These are phyloP conservation scores for Sphaerobolus stellatus DNA, from an alignment of 1,284 basidiomycete genomes.

Conservation along the genomic window DNA sequence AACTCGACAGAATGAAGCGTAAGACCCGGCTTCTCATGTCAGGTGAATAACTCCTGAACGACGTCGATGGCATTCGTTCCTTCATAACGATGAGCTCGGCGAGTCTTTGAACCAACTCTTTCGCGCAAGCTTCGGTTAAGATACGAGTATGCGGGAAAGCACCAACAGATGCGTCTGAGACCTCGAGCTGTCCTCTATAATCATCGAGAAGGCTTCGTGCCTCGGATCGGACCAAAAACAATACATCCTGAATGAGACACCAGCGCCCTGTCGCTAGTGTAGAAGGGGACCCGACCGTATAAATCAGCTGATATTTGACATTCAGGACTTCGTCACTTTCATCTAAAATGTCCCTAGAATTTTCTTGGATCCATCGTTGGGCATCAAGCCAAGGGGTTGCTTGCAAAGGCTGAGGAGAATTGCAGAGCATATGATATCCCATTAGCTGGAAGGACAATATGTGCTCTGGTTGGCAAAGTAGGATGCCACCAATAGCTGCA, in stretches of 20 bases:
- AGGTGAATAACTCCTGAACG: conserved; percentile 5
- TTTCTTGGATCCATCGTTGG: conserved; percentile 36
- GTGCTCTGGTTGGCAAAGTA: conserved; percentile 54
- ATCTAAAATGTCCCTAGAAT: conserved; percentile 47
- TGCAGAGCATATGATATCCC: conserved; percentile 24
- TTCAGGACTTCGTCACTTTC: conserved; percentile 55
- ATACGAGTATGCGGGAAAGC: conserved; percentile 38
- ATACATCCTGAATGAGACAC: conserved; percentile 41
- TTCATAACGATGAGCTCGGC: conserved; percentile 26
- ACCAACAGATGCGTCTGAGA: conserved; percentile 10
- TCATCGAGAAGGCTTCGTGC: conserved; percentile 5
- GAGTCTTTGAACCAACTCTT: conserved; percentile 23
- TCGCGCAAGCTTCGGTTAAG: conserved; percentile 24
- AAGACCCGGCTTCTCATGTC: conserved; percentile 11
- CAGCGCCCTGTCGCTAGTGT: conserved; percentile 48
- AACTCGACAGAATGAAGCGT: conserved; percentile 9
- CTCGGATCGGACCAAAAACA: conserved; percentile 26
- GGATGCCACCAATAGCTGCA: conserved; percentile 38
- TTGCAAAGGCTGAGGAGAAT: conserved; percentile 22
- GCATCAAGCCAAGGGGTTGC: conserved; percentile 21
- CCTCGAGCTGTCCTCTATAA: conserved; percentile 24
- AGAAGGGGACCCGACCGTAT: conserved; percentile 32
- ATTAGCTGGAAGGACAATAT: conserved; percentile 50
- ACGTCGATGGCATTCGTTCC: conserved; percentile 19
- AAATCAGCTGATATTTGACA: conserved; percentile 49